Conservation (phyloP, 2,329 filamentous ascomycete genomes). For the Simplicillium aogashimaense region DNA sequence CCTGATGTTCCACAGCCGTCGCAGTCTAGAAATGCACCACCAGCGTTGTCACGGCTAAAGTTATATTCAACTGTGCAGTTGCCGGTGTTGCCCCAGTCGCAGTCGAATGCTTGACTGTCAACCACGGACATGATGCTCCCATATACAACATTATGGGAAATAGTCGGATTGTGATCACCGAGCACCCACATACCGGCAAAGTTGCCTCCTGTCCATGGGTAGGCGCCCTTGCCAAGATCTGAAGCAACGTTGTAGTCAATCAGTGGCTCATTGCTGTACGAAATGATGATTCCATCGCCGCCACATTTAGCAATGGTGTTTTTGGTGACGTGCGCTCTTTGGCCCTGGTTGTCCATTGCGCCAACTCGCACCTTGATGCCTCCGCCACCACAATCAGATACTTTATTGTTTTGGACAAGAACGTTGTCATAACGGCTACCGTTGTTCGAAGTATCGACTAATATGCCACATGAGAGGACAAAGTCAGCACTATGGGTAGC, state of each 20-base stretch:
- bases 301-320: conserved; percentile 12
- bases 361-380: conserved; percentile 15
- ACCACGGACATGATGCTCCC: conserved; percentile 12
- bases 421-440: conserved; percentile 14
- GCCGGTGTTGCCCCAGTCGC: conserved; percentile 16
- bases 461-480: conserved; percentile 10
- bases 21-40: conserved; percentile 15
- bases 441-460: conserved; percentile 7
- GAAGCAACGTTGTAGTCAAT: conserved; percentile 13
- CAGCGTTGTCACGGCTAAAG: conserved; percentile 16
- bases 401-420: conserved; percentile 10
- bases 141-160: conserved; percentile 14
- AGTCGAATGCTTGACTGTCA: conserved; percentile 16
- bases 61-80: conserved; percentile 16
- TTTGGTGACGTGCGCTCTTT: conserved; percentile 8
- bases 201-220: conserved; percentile 15
- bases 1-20: conserved; percentile 14
- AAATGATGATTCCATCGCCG: conserved; percentile 14
- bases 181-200: conserved; percentile 17
- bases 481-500: conserved; percentile 9
- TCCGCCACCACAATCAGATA: conserved; percentile 14
- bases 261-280: conserved; percentile 10
- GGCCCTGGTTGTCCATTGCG: conserved; percentile 10
- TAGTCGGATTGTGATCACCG: conserved; percentile 10
- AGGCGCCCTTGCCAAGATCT: conserved; percentile 12